Evolutionary conservation across 2,329 filamentous ascomycete species (phyloP).

Genomic region (Xylaria sp.): DNA sequence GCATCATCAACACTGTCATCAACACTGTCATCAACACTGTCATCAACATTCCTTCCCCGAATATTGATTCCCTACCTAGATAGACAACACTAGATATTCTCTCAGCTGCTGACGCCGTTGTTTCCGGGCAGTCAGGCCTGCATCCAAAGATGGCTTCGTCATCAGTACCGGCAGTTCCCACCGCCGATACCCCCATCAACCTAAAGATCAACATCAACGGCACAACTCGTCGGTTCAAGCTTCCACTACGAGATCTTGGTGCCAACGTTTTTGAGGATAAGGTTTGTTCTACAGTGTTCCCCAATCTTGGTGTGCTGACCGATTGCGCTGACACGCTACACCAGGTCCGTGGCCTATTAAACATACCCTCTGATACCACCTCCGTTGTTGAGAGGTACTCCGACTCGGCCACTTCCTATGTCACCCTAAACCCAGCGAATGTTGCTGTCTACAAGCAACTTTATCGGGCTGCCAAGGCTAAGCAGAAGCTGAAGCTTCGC

Average conservation of each 20-base stretch:
- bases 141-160: constrained; percentile 53
- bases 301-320: too few relatives aligned
- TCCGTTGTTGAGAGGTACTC: constrained; percentile 91
- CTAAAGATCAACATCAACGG: constrained; percentile 87
- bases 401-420: constrained; percentile 85
- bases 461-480: constrained; percentile 95
- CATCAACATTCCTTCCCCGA: constrained; percentile 12
- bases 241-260: constrained; percentile 86
- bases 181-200: constrained; percentile 79
- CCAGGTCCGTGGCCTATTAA: constrained; percentile 76
- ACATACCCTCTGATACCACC: constrained; percentile 69
- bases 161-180: constrained; percentile 39
- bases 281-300: constrained; percentile 65
- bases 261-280: constrained; percentile 80
- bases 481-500: constrained; percentile 93
- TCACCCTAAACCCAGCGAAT: constrained; percentile 82
- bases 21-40: constrained; percentile 12
- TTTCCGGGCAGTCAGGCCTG: constrained; percentile 19
- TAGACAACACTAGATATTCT: not conserved
- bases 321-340: constrained; percentile 21
- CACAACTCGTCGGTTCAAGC: constrained; percentile 83
- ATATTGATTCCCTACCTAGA: constrained; percentile 3
- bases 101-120: constrained; percentile 9
- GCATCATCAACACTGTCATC: constrained; percentile 25
- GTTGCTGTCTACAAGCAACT: constrained; percentile 93